A percentile compares a stretch with the other conserved stretches of the same genome.
Conservation (phyloP, 805 yeast genomes). For the Kodamaea nitidulidarum region DNA sequence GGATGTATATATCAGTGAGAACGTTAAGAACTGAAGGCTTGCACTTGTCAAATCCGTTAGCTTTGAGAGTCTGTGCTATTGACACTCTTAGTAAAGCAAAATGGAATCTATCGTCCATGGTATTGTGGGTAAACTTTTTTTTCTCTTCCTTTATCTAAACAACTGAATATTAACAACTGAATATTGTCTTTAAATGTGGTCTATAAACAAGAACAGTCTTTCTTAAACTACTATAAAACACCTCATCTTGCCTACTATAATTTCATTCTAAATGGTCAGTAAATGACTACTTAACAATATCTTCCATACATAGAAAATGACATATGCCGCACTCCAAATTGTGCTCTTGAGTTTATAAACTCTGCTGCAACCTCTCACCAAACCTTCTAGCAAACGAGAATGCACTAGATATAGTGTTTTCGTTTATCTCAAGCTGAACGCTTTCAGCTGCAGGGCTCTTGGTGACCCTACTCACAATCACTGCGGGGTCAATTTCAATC, state of each 20-base stretch:
- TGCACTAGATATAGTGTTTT: conserved; percentile 76
- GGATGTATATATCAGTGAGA: conserved; percentile 70
- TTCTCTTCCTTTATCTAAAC: not conserved
- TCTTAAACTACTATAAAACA: too few relatives aligned
- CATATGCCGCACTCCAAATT: too few relatives aligned
- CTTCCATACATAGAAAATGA: not conserved
- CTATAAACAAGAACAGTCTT: too few relatives aligned
- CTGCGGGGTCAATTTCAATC: conserved; percentile 82
- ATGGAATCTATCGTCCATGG: conserved; percentile 39
- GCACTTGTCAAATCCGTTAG: conserved; percentile 81
- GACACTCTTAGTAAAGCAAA: conserved; percentile 37
- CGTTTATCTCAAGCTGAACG: conserved; percentile 54
- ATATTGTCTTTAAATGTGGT: too few relatives aligned
- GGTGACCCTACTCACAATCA: conserved; percentile 89
- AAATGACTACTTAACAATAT: not conserved
- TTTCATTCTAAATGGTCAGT: too few relatives aligned
- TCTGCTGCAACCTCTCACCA: conserved; percentile 45
- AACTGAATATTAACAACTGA: too few relatives aligned
- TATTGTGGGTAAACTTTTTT: not conserved
- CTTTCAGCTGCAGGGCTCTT: conserved; percentile 55
- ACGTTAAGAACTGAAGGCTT: conserved; percentile 67
- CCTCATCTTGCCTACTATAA: too few relatives aligned
- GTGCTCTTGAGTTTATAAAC: conserved; percentile 22
- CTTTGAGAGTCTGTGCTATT: conserved; percentile 58
- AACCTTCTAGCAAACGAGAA: conserved; percentile 82